These are phyloP conservation scores for Elsinoe ampelina DNA, from an alignment of 2,329 filamentous ascomycete genomes.

Conservation along the genomic window DNA sequence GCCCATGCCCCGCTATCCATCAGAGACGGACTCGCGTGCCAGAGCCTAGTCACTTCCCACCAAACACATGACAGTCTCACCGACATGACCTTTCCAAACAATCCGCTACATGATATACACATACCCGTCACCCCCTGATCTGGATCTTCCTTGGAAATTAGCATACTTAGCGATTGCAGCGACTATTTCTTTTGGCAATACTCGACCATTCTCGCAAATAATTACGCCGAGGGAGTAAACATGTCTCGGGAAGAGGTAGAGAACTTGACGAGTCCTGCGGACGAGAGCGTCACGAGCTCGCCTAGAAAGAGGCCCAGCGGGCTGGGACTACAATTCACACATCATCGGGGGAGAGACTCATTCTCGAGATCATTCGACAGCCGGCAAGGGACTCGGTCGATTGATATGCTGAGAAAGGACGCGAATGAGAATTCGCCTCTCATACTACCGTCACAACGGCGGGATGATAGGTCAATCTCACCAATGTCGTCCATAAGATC, in stretches of 20 bases:
- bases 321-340: background rate
- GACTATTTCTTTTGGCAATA: background rate
- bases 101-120: background rate
- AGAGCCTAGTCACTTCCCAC: background rate
- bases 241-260: background rate
- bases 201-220: background rate
- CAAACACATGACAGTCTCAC: constrained; percentile 8
- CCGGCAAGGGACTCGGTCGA: background rate
- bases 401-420: constrained; percentile 17
- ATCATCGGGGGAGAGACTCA: background rate
- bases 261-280: background rate
- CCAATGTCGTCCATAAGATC: constrained; percentile 15
- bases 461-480: constrained; percentile 14
- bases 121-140: background rate
- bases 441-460: constrained; percentile 16
- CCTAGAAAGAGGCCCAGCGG: background rate
- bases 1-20: background rate
- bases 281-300: background rate
- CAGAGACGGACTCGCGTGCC: constrained; percentile 6
- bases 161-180: background rate
- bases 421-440: constrained; percentile 26
- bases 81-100: background rate
- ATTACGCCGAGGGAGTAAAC: background rate
- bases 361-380: constrained; percentile 5
- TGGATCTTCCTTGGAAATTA: background rate